Percentiles rank a stretch among this genome's conserved stretches.
phyloP scores from a whole-genome alignment of 2,329 filamentous ascomycete genomes.

The Colletotrichum liriopes region DNA sequence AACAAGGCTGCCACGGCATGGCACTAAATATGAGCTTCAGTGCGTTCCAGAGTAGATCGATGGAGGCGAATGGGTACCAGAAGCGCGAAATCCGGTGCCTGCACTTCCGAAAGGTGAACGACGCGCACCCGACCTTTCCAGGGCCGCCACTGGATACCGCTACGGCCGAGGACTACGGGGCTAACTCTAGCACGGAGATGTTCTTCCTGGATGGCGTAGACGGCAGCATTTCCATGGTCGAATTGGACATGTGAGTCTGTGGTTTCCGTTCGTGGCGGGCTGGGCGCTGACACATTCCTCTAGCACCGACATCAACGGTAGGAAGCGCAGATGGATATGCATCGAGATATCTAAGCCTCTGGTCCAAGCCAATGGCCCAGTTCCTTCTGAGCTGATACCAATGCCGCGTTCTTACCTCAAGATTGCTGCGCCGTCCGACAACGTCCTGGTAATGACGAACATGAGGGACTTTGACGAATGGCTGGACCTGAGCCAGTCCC shows the following conservation, averaged over 20 bases:
- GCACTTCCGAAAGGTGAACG: slow-evolving; percentile 15
- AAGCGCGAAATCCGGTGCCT: slow-evolving; percentile 23
- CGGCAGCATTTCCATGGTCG: slow-evolving; percentile 20
- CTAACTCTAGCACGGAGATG: slow-evolving; percentile 15
- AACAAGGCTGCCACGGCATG: slow-evolving; percentile 2
- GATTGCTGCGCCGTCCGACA: slow-evolving; percentile 37
- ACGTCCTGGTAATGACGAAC: neutral
- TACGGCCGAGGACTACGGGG: neutral
- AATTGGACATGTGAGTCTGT: slow-evolving; percentile 38
- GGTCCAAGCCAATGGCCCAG: slow-evolving; percentile 10
- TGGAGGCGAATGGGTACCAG: slow-evolving; percentile 25
- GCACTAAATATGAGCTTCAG: slow-evolving; percentile 32
- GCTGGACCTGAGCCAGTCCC: neutral
- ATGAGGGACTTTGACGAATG: neutral
- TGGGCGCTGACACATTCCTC: neutral
- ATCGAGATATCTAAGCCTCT: slow-evolving; percentile 34
- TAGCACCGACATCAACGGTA: slow-evolving; percentile 29
- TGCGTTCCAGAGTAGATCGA: slow-evolving; percentile 27
- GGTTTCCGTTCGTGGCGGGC: neutral
- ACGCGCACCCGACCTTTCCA: neutral
- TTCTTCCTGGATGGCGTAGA: slow-evolving; percentile 10
- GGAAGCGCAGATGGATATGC: slow-evolving; percentile 26
- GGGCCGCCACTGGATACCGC: slow-evolving; percentile 6
- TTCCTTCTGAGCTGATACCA: slow-evolving; percentile 28
- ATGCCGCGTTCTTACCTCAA: slow-evolving; percentile 35